Evolutionary conservation across 2,329 filamentous ascomycete species (phyloP), one percentile per base, ranked within the genome.

Genomic region (Botryotinia convoluta): DNA sequence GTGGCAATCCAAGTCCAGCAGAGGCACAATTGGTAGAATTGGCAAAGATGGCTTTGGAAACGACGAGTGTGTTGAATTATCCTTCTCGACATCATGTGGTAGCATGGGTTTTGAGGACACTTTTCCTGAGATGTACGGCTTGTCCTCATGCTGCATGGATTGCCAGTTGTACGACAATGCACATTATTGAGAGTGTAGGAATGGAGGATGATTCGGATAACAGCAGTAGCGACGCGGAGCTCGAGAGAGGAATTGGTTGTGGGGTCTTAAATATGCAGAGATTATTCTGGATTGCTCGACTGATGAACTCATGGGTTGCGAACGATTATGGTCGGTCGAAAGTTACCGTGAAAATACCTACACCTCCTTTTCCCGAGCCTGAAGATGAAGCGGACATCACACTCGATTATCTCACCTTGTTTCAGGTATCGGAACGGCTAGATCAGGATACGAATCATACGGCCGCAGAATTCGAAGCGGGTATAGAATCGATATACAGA

Each of bases 11-110:
- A 26, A 70, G 48, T 35, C 62, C 71, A 8, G 65, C 72, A 1
- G 82, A 83, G 73, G 76, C 74, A 48, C 75, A 79, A 63, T 75
- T 80, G 10, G 73, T 77, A 18, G 74, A 76, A 39, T 74, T 79
- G 29, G 79, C 74, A 12, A 75, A 77, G 62, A 48, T 73, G 12
- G 67, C 78, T 18, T 74, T 80, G 16, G 79, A 80, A 59, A 72
- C 37, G 6, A 72, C 70, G 29, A 72, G 70, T 59, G 70, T 72
- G 37, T 20, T 72, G 37, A 72, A 72, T 45, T 72, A 72, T 45
- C 70, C 70, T 57, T 77, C 74, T 54, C 67, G 77, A 5, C 74
- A 78, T 39, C 76, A 77, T 65, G 77, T 80, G 12, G 69, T 70
- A 8, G 78, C 72, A 9, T 80, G 78, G 78, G 71, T 77, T 22